phyloP scores from a whole-genome alignment of 1,139 yeast species.

The Martiniozyma asiatica region DNA sequence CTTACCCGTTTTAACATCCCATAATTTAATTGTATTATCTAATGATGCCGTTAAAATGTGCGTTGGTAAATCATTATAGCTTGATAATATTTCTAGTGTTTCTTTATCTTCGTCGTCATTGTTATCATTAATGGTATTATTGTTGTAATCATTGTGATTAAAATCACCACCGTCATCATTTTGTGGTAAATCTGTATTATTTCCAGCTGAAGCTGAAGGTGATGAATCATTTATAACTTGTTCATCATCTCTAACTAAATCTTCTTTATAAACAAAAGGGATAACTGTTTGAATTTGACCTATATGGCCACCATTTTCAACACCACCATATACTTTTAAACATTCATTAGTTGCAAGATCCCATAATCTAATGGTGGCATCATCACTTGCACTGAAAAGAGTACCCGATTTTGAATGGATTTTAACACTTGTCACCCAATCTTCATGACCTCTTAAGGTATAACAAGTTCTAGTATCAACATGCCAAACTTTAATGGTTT shows the following conservation, averaged over 20 bases:
- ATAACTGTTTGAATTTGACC: constrained; percentile 88
- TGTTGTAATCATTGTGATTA: constrained; percentile 5
- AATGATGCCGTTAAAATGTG: constrained; percentile 79
- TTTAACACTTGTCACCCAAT: constrained; percentile 84
- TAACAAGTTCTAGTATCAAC: constrained; percentile 87
- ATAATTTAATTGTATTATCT: constrained; percentile 85
- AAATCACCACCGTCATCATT: constrained; percentile 2
- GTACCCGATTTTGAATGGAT: constrained; percentile 71
- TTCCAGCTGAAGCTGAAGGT: constrained; percentile 4
- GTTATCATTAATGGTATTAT: constrained; percentile 8
- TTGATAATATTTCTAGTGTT: constrained; percentile 3
- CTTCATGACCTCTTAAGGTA: constrained; percentile 85
- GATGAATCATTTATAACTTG: constrained; percentile 16
- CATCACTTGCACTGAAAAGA: constrained; percentile 82
- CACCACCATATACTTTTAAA: constrained; percentile 65
- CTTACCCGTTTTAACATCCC: constrained; percentile 81
- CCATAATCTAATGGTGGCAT: constrained; percentile 91
- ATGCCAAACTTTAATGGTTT: constrained; percentile 91
- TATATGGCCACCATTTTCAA: constrained; percentile 56
- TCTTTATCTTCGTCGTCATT: constrained; percentile 6
- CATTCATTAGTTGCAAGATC: constrained; percentile 73
- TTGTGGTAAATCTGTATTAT: constrained; percentile 15
- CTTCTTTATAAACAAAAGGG: constrained; percentile 59
- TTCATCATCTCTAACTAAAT: constrained; percentile 29
- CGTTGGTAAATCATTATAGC: constrained; percentile 42